These are phyloP conservation scores for Gracilaria domingensis DNA, from an alignment of 23 red algal species.

Conservation along the genomic window DNA sequence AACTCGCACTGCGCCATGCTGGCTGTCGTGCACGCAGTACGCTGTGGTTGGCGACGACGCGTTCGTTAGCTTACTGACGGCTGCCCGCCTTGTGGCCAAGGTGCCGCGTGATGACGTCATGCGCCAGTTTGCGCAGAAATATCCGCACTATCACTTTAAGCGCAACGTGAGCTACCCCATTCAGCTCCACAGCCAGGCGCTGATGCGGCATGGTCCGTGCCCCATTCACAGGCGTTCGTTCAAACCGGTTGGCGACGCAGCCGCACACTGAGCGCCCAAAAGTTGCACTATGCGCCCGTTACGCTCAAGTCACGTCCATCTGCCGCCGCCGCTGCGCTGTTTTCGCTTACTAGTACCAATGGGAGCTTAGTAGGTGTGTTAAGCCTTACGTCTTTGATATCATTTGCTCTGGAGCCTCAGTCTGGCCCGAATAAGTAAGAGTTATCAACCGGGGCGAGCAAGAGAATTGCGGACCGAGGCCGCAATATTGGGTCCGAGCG, in stretches of 20 bases:
- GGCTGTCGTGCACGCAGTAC: background rate
- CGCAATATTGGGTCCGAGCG: too few relatives aligned
- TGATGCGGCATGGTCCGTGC: slow-evolving; percentile 62
- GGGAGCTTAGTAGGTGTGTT: background rate
- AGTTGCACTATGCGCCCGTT: background rate
- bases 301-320: background rate
- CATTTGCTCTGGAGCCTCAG: background rate
- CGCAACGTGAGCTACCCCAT: slow-evolving; percentile 82
- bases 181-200: slow-evolving; percentile 44
- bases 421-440: background rate
- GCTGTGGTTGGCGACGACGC: slow-evolving; percentile 69
- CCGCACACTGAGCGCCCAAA: background rate
- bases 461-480: too few relatives aligned
- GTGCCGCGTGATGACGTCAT: slow-evolving; percentile 85
- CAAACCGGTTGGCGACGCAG: slow-evolving; percentile 56
- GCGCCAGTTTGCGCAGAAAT: slow-evolving; percentile 55
- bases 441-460: too few relatives aligned
- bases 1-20: background rate
- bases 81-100: slow-evolving; percentile 83
- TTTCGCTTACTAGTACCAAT: background rate
- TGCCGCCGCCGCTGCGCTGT: background rate
- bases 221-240: slow-evolving; percentile 80
- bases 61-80: slow-evolving; percentile 43
- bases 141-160: slow-evolving; percentile 88
- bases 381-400: background rate